Base-by-base conservation (phyloP, 352 stramenopile genomes). In the Thalassiosira exigua region DNA sequence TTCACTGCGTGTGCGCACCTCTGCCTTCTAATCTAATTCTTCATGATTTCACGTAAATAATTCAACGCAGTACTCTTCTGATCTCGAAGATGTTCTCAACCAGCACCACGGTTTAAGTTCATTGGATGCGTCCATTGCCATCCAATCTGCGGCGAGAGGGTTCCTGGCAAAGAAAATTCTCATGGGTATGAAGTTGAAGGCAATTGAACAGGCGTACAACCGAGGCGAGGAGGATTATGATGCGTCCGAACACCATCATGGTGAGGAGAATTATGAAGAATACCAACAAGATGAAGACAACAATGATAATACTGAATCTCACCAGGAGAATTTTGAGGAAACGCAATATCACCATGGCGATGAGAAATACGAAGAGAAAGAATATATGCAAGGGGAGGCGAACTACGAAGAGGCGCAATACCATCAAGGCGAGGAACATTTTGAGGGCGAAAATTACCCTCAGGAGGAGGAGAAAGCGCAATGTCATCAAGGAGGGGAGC, bases 101-200 rank as follows among this genome's bases (percentile, higher is more conserved):
- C 39, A 48, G 39, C 11, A 41, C 33, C 61, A 26, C 24, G n/a
- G 39, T 21, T 48, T 70, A 46, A 14, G 48, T 33, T 59, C 61
- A 61, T 36, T 22, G 41, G 51, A 61, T 33, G 61, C 42, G 0
- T 44, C 54, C 26, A 46, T 57, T 22, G 19, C 22, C 7, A 64
- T 70, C 27, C 42, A 70, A 46, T 4, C 61, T n/a, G 24, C 46
- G 36, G 27, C 26, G 7, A 56, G 54, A 24, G 42, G 3, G 19
- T 64, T 22, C 24, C 32, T 57, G 22, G 54, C 54, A 11, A 39
- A 46, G 27, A 54, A 64, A 53, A 12, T 54, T 7, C 4, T 54
- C 3, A 46, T 46, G 27, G 27, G 19, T 12, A 52, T 62, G 53
- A 29, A 46, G 54, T 3, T 19, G 14, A 54, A 12, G 54, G 54